Conservation (phyloP, 441 rosid genomes). For the Daphne laureola region DNA sequence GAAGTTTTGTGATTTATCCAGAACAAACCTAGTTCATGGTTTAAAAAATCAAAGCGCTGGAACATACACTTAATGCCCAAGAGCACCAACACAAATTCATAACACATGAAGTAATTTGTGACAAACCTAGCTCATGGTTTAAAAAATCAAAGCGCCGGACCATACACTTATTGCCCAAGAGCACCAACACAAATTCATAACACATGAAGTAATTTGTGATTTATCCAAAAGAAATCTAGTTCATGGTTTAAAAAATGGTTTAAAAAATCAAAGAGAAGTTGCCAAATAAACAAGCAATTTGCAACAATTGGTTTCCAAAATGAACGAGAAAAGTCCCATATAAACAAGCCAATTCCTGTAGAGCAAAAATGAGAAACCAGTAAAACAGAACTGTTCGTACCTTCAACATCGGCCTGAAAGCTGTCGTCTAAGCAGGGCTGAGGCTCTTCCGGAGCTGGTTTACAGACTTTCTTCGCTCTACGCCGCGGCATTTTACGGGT, state of each 20-base stretch:
- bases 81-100: no score
- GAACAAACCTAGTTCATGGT: conserved; percentile 1
- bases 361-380: background rate
- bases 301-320: no score
- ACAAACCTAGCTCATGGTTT: conserved; percentile 3
- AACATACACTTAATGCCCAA: no score
- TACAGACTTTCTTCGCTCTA: conserved; percentile 32
- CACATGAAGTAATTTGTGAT: no score
- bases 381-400: background rate
- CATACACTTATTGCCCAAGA: no score
- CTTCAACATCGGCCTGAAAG: conserved; percentile 22
- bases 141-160: no score
- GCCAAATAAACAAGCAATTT: no score
- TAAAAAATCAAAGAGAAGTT: background rate
- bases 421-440: conserved; percentile 4
- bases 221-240: background rate
- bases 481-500: conserved; percentile 32
- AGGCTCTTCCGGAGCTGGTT: conserved; percentile 19
- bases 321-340: background rate
- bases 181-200: no score
- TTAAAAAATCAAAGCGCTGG: no score
- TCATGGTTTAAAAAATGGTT: conserved; percentile 6
- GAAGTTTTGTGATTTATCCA: no score
- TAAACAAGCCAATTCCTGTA: background rate
- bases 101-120: no score